Conservation (phyloP, 306 rosid genomes). For the Pachyrhizus erosus region DNA sequence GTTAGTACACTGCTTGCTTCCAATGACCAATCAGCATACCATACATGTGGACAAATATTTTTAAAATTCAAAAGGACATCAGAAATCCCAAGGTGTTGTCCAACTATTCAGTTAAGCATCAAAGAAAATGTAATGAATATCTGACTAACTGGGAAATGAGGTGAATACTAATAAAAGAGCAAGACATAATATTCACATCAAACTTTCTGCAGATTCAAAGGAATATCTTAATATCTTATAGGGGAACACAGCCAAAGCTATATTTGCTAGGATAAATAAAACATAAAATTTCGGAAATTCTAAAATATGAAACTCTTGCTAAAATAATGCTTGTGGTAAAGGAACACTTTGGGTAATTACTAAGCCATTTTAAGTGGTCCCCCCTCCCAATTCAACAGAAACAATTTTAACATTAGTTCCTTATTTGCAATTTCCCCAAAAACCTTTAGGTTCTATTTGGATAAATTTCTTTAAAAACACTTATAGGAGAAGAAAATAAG, state of each 20-base stretch:
- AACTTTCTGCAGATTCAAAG: constrained; percentile 12
- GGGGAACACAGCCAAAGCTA: background rate
- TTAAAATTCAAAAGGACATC: background rate
- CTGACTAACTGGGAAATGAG: background rate
- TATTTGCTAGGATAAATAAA: constrained; percentile 20
- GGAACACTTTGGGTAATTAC: background rate
- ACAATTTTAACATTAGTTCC: background rate
- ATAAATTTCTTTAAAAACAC: background rate
- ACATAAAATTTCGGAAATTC: constrained; percentile 3
- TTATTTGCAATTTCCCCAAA: constrained; percentile 10
- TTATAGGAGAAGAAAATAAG: background rate
- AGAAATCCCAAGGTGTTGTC: background rate
- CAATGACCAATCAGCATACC: background rate
- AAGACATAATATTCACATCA: constrained; percentile 6
- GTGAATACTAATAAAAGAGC: background rate
- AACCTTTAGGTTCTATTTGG: background rate
- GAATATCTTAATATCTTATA: background rate
- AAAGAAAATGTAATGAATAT: background rate
- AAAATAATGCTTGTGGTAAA: constrained; percentile 1
- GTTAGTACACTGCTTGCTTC: constrained; percentile 21
- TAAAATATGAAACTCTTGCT: background rate
- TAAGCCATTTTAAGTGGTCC: background rate
- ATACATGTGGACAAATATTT: constrained; percentile 2
- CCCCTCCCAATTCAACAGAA: background rate
- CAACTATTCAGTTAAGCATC: constrained; percentile 13